A percentile compares a stretch with the other conserved stretches of the same genome.
These are phyloP conservation scores for Russula emetica DNA, from an alignment of 768 basidiomycete species.

Conservation along the genomic window DNA sequence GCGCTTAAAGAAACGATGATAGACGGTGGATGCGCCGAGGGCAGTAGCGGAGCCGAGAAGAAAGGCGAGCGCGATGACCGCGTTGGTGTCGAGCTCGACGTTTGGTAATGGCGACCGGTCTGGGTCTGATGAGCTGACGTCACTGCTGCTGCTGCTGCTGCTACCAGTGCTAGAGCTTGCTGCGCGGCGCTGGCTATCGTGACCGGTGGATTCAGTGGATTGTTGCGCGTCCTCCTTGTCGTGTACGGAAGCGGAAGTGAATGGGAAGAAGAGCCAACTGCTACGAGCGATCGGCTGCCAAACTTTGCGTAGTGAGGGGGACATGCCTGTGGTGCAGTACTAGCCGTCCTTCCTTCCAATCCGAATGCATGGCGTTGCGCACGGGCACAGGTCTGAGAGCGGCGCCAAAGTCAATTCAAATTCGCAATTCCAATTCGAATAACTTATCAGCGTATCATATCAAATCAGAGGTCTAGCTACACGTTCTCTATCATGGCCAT, in stretches of 20 bases:
- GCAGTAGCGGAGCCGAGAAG: conserved; percentile 30
- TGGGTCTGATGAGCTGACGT: neutral
- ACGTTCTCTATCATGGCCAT: too few relatives aligned
- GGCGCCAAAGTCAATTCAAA: too few relatives aligned
- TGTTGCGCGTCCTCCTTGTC: conserved; percentile 56
- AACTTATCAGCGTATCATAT: too few relatives aligned
- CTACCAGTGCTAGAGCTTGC: neutral
- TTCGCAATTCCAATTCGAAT: too few relatives aligned
- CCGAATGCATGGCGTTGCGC: too few relatives aligned
- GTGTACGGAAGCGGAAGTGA: conserved; percentile 40
- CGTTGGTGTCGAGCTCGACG: neutral
- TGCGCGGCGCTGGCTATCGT: conserved; percentile 32
- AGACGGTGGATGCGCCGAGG: conserved; percentile 39
- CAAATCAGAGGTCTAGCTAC: too few relatives aligned
- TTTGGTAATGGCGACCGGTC: neutral
- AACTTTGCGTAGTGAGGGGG: neutral
- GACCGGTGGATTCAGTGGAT: conserved; percentile 45
- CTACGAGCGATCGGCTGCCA: neutral
- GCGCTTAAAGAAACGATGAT: conserved; percentile 51
- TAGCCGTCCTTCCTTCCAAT: too few relatives aligned
- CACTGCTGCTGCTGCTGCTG: too few relatives aligned
- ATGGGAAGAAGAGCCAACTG: neutral
- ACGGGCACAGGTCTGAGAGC: too few relatives aligned
- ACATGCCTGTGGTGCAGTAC: neutral
- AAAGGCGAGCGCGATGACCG: conserved; percentile 33